Evolutionary conservation across 106 monocot species (phyloP).

Genomic region (Apostasia shenzhenica): DNA sequence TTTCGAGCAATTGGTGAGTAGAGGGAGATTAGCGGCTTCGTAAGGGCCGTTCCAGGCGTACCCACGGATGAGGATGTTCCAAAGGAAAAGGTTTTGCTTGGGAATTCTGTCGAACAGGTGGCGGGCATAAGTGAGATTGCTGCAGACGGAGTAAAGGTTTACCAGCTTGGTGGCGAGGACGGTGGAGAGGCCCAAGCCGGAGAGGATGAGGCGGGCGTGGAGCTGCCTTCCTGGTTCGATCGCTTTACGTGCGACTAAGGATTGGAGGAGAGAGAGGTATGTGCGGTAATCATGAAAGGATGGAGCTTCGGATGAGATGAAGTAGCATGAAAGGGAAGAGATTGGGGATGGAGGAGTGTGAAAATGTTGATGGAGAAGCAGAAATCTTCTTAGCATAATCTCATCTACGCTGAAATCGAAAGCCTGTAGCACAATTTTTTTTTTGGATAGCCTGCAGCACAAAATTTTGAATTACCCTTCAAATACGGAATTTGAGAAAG

Average conservation of each 20-base stretch:
- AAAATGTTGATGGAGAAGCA: not conserved
- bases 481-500: no score
- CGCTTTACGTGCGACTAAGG: slow-evolving; percentile 26
- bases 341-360: not conserved
- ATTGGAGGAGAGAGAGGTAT: slow-evolving; percentile 41
- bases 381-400: not conserved
- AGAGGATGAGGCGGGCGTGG: slow-evolving; percentile 59
- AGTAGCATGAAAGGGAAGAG: not conserved
- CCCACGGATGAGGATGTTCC: slow-evolving; percentile 73
- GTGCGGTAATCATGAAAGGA: slow-evolving; percentile 1
- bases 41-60: slow-evolving; percentile 23
- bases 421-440: no score
- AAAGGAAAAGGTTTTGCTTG: slow-evolving; percentile 41
- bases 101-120: slow-evolving; percentile 56
- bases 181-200: slow-evolving; percentile 37
- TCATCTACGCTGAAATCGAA: not conserved
- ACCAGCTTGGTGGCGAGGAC: slow-evolving; percentile 51
- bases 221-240: slow-evolving; percentile 45
- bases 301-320: not conserved
- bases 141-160: slow-evolving; percentile 32
- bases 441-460: no score
- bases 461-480: no score
- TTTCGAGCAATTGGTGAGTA: slow-evolving; percentile 12
- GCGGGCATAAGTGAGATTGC: slow-evolving; percentile 25
- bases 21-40: slow-evolving; percentile 24